These are phyloP conservation scores for Acidomyces sp. DNA, from an alignment of 495 filamentous ascomycete genomes.

Conservation along the genomic window DNA sequence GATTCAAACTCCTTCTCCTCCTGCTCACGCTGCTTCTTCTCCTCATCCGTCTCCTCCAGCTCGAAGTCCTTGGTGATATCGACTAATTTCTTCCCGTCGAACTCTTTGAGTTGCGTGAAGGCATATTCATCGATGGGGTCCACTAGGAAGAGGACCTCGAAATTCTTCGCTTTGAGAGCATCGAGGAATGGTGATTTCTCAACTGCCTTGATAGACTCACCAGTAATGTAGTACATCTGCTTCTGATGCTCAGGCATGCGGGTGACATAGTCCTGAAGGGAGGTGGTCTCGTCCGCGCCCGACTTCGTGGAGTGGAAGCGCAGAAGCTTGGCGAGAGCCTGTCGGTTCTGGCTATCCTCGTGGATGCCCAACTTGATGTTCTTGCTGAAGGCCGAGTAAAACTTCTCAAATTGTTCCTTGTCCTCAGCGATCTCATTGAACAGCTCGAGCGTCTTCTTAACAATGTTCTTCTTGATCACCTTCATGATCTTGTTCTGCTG, in stretches of 20 bases:
- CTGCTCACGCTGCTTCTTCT: conserved; percentile 91
- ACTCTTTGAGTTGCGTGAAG: conserved; percentile 99
- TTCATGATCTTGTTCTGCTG: conserved; percentile 99
- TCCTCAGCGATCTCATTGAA: conserved; percentile 98
- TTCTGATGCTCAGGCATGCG: conserved; percentile 99
- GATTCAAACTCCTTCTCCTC: conserved; percentile 96
- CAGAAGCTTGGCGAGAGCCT: conserved; percentile 87
- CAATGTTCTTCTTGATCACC: conserved; percentile 99
- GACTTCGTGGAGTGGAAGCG: conserved; percentile 98
- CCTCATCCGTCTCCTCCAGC: conserved; percentile 98
- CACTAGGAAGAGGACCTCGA: conserved; percentile 97
- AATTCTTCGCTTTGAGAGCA: conserved; percentile 97
- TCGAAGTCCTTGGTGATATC: conserved; percentile 99
- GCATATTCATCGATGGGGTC: conserved; percentile 99
- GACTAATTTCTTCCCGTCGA: conserved; percentile 98
- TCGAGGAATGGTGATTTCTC: conserved; percentile 97
- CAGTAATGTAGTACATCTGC: conserved; percentile 99
- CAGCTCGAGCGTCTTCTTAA: conserved; percentile 99
- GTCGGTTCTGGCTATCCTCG: conserved; percentile 97
- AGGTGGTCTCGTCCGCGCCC: conserved; percentile 77
- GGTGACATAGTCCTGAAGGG: conserved; percentile 89
- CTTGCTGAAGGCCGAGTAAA: conserved; percentile 98
- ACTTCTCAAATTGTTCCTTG: conserved; percentile 99
- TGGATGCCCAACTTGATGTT: conserved; percentile 99
- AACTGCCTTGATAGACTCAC: conserved; percentile 97